These are phyloP conservation scores for Vigna hirtella DNA, from an alignment of 306 rosid species.

Conservation along the genomic window DNA sequence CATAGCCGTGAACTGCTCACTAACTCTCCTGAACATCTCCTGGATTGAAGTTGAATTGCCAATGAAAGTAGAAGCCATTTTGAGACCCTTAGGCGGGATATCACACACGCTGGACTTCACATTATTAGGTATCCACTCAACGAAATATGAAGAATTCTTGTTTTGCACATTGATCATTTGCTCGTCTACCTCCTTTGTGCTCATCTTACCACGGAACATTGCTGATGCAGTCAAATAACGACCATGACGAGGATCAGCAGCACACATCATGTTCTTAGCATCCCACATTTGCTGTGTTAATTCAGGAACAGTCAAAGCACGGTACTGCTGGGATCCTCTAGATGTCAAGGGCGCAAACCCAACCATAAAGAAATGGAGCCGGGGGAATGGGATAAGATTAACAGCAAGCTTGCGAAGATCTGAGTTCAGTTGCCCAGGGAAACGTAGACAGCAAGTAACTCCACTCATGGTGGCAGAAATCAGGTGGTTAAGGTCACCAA, in stretches of 20 bases:
- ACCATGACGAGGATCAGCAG: slow-evolving; percentile 67
- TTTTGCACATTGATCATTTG: slow-evolving; percentile 64
- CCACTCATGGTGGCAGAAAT: slow-evolving; percentile 68
- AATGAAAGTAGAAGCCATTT: slow-evolving; percentile 60
- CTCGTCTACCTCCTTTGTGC: slow-evolving; percentile 64
- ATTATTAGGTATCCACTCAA: slow-evolving; percentile 63
- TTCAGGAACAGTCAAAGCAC: slow-evolving; percentile 62
- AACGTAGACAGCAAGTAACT: slow-evolving; percentile 65
- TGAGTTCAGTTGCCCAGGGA: slow-evolving; percentile 62
- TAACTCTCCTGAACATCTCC: slow-evolving; percentile 66
- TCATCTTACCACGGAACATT: slow-evolving; percentile 68
- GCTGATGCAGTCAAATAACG: slow-evolving; percentile 62
- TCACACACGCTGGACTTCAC: slow-evolving; percentile 64
- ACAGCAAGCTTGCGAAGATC: slow-evolving; percentile 65
- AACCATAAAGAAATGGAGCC: slow-evolving; percentile 65
- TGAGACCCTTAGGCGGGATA: slow-evolving; percentile 63
- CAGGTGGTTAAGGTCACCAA: slow-evolving; percentile 64
- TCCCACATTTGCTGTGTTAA: slow-evolving; percentile 68
- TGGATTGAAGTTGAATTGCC: slow-evolving; percentile 64
- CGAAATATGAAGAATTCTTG: slow-evolving; percentile 67
- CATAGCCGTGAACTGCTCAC: slow-evolving; percentile 66
- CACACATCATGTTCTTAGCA: slow-evolving; percentile 67
- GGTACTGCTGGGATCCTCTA: slow-evolving; percentile 63
- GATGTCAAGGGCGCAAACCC: slow-evolving; percentile 64
- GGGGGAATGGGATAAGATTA: slow-evolving; percentile 60